Evolutionary conservation across 441 rosid species (phyloP).

Genomic region (Adansonia rubrostipa): DNA sequence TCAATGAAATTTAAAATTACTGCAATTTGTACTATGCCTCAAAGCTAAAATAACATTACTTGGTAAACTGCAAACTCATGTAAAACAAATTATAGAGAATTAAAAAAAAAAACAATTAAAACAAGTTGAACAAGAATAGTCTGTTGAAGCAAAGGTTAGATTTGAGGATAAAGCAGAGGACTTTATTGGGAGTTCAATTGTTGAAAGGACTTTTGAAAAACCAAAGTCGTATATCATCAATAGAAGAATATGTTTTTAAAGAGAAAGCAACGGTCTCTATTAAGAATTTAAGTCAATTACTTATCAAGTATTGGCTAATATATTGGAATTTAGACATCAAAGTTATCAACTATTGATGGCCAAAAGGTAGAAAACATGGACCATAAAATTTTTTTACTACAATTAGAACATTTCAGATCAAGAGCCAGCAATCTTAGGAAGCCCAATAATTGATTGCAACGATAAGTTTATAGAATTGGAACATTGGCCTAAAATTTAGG

Average conservation of each 20-base stretch:
- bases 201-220: background rate
- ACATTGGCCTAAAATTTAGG: slow-evolving; percentile 26
- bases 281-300: slow-evolving; percentile 2
- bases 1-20: no score
- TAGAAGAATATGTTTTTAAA: background rate
- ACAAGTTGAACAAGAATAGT: background rate
- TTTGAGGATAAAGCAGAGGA: slow-evolving; percentile 18
- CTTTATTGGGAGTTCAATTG: background rate
- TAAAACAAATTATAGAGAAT: no score
- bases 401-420: slow-evolving; percentile 7
- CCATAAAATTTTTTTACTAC: slow-evolving; percentile 9
- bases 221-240: background rate
- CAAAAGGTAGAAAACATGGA: slow-evolving; percentile 24
- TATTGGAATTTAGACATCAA: slow-evolving; percentile 35
- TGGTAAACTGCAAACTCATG: no score
- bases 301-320: slow-evolving; percentile 17
- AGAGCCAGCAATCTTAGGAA: background rate
- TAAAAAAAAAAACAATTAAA: background rate
- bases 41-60: no score
- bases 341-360: slow-evolving; percentile 14
- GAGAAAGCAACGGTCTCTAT: slow-evolving; percentile 21
- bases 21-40: no score
- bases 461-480: slow-evolving; percentile 64
- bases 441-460: slow-evolving; percentile 38
- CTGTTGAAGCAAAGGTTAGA: background rate